phyloP scores from a whole-genome alignment of 2,329 filamentous ascomycete genomes.

The Trichoderma sp. region DNA sequence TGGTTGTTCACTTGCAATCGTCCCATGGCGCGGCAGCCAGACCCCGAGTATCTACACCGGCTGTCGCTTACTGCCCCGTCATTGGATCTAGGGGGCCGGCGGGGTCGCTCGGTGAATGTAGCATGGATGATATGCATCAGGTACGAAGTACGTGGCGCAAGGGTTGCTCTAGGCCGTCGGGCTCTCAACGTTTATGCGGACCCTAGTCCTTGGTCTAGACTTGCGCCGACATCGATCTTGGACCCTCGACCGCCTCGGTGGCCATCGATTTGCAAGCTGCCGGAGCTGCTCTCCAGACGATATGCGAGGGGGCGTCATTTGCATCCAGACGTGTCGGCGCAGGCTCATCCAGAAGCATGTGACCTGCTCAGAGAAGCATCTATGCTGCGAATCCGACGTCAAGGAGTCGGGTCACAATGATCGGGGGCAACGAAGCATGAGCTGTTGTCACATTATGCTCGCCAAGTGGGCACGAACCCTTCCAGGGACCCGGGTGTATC shows the following conservation, averaged over 20 bases:
- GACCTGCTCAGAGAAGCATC: not conserved
- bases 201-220: constrained; percentile 23
- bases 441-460: constrained; percentile 8
- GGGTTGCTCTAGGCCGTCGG: constrained; percentile 14
- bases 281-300: constrained; percentile 2
- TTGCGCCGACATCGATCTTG: constrained; percentile 17
- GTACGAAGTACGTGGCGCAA: constrained; percentile 26
- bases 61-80: constrained; percentile 26
- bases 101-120: constrained; percentile 28
- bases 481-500: not conserved
- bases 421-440: not conserved
- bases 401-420: not conserved
- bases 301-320: constrained; percentile 14
- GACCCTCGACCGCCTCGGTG: constrained; percentile 6
- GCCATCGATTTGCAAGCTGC: constrained; percentile 3
- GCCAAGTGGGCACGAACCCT: constrained; percentile 23
- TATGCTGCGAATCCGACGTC: not conserved
- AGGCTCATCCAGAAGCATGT: constrained; percentile 16
- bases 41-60: constrained; percentile 26
- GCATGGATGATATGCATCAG: constrained; percentile 26
- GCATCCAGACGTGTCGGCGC: constrained; percentile 14
- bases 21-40: constrained; percentile 16
- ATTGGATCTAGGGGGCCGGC: constrained; percentile 22
- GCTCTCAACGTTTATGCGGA: constrained; percentile 18
- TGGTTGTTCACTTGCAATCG: constrained; percentile 10